These are phyloP conservation scores for Gyrodon lividus DNA, from an alignment of 768 basidiomycete genomes.

Conservation along the genomic window DNA sequence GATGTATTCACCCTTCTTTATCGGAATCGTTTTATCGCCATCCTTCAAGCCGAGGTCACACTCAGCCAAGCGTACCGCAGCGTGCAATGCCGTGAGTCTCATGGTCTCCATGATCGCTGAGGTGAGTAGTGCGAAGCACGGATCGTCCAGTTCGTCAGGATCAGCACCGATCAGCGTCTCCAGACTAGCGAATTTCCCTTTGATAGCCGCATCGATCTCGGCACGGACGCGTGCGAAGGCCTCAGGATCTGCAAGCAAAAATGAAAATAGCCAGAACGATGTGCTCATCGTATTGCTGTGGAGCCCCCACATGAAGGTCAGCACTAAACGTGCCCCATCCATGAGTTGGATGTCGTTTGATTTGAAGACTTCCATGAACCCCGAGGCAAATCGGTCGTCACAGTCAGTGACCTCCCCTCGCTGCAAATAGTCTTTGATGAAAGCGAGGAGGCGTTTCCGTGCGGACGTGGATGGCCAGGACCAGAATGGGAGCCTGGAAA, in stretches of 20 bases:
- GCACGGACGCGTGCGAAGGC: constrained; percentile 44
- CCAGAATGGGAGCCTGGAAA: constrained; percentile 13
- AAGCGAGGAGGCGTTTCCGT: constrained; percentile 6
- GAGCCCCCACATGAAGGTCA: constrained; percentile 20
- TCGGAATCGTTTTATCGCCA: constrained; percentile 6
- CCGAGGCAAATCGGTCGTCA: constrained; percentile 7
- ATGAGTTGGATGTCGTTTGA: constrained; percentile 13
- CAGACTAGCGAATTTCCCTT: constrained; percentile 9
- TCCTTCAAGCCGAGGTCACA: constrained; percentile 18
- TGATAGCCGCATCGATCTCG: constrained; percentile 40
- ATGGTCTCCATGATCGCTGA: constrained; percentile 29
- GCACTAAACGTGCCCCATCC: constrained; percentile 18
- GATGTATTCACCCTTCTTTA: constrained; percentile 22
- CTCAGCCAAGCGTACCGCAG: constrained; percentile 15
- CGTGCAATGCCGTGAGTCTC: constrained; percentile 18
- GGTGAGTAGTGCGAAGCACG: constrained; percentile 19
- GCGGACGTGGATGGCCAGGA: constrained; percentile 15
- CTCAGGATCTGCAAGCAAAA: constrained; percentile 42
- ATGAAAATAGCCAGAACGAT: constrained; percentile 17
- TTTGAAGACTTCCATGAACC: constrained; percentile 18
- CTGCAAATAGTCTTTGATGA: constrained; percentile 14
- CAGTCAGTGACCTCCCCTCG: constrained; percentile 3
- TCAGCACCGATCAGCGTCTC: constrained; percentile 10
- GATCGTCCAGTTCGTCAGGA: constrained; percentile 16
- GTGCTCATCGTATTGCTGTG: constrained; percentile 25